Percentiles rank a stretch among this genome's conserved stretches.
phyloP scores from a whole-genome alignment of 306 rosid genomes.

The Gleditsia sinensis region DNA sequence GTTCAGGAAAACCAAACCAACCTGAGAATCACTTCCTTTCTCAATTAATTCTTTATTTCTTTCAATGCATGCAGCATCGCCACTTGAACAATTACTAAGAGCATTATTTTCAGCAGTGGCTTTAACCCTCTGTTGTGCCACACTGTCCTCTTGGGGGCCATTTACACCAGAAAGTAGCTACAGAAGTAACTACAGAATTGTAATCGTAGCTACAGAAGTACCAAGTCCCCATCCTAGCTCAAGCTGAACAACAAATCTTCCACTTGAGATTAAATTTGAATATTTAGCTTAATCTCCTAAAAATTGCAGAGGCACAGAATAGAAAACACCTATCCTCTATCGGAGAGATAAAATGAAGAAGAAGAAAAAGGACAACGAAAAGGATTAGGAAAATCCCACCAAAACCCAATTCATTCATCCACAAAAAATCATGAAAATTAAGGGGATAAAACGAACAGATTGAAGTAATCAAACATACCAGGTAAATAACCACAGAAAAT shows the following conservation, averaged over 20 bases:
- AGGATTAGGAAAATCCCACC: neutral
- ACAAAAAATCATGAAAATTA: neutral
- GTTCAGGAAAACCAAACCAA: slow-evolving; percentile 48
- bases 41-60: slow-evolving; percentile 65
- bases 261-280: neutral
- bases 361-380: neutral
- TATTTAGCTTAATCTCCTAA: neutral
- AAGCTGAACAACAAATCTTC: neutral
- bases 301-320: no score
- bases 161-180: slow-evolving; percentile 26
- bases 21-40: slow-evolving; percentile 95
- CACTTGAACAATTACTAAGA: slow-evolving; percentile 73
- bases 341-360: neutral
- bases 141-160: slow-evolving; percentile 62
- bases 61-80: slow-evolving; percentile 52
- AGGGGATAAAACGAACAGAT: neutral
- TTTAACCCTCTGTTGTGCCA: slow-evolving; percentile 61
- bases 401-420: slow-evolving; percentile 6
- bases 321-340: neutral
- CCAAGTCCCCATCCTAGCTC: neutral
- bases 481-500: neutral
- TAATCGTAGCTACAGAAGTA: neutral
- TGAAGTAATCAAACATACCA: neutral
- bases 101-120: slow-evolving; percentile 80
- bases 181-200: neutral